These are phyloP conservation scores for Penicillium sp. DNA, from an alignment of 2,329 filamentous ascomycete genomes.

Conservation along the genomic window DNA sequence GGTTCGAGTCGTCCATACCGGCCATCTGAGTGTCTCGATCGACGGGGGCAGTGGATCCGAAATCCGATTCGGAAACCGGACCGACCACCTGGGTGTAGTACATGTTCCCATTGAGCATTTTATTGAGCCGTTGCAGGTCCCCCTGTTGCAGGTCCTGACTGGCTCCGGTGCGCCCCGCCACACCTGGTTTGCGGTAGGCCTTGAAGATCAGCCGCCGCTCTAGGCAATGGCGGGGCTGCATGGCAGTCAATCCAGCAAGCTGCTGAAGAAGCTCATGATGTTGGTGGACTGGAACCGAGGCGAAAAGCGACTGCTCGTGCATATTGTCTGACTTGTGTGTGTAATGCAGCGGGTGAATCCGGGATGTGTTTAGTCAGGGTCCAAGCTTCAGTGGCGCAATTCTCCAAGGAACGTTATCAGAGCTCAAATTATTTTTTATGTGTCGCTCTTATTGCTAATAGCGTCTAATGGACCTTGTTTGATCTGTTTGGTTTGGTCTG, in stretches of 20 bases:
- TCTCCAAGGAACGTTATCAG: constrained; percentile 7
- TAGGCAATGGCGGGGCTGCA: constrained; percentile 56
- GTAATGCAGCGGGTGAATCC: constrained; percentile 18
- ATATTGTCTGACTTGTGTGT: constrained; percentile 39
- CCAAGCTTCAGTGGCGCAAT: constrained; percentile 23
- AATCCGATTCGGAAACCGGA: constrained; percentile 41
- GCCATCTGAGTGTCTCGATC: constrained; percentile 35
- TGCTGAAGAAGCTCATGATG: constrained; percentile 63
- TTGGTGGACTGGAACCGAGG: constrained; percentile 56
- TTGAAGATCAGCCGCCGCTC: constrained; percentile 62
- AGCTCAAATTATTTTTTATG: constrained; percentile 13
- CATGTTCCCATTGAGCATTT: constrained; percentile 52
- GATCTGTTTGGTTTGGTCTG: background rate
- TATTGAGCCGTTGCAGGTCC: constrained; percentile 48
- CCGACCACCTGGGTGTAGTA: constrained; percentile 57
- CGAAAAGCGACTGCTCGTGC: constrained; percentile 64
- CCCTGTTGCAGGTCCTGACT: constrained; percentile 47
- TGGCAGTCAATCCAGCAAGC: constrained; percentile 60
- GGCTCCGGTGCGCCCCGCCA: constrained; percentile 43
- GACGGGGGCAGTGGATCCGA: constrained; percentile 28
- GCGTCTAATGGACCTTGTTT: background rate
- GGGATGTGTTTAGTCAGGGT: constrained; percentile 24
- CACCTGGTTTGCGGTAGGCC: constrained; percentile 50
- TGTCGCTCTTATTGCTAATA: constrained; percentile 18
- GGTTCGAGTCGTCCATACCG: constrained; percentile 25